Evolutionary conservation across 768 basidiomycete genomes (phyloP), one percentile per base, ranked within the genome.

Genomic region (Leccinum longicurvipes): DNA sequence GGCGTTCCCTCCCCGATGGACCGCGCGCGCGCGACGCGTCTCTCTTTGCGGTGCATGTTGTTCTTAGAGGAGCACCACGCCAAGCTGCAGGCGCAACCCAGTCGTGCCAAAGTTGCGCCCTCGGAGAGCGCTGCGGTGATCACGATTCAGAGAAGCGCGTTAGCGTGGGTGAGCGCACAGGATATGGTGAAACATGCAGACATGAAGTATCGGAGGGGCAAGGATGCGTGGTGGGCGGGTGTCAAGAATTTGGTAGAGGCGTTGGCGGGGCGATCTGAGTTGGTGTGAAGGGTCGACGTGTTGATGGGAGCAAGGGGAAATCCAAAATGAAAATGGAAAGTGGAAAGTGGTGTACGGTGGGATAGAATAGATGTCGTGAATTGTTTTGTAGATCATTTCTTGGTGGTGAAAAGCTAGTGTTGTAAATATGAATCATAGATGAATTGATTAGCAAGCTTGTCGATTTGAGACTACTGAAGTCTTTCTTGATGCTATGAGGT

Each of bases 1-100:
- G 94, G 94, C 3, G 85, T 93, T 17, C 97, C 97, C 5, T 97
- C 96, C 1, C 97, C 97, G 0, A 80, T 91, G 63, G 97, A 98
- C 74, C 91, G 96, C 50, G 85, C 89, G 0, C 89, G 93, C 25
- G 97, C 93, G 3, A 87, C 89, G 7, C 88, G 97, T 29, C 81
- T 98, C 44, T 85, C 96, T 8, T 77, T 96, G 59, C 87, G 91
- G 63, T 96, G 92, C 75, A 94, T 99, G 91, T 76, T 85, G 31
- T 98, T 97, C 82, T 79, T 98, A 57, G 97, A 98, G 73, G 69
- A 82, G 50, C 86, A 96, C 60, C 89, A 91, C 68, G 76, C 76
- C 23, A 65, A 70, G 27, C 69, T 91, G n/a, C 64, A 71, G 39
- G 69, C 72, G 36, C 81, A 86, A 58, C 76, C 79, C 0, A 72